A percentile compares a stretch with the other conserved stretches of the same genome.
These are phyloP conservation scores for Saccharomyces uvarum DNA, from an alignment of 1,139 yeast species.

Conservation along the genomic window DNA sequence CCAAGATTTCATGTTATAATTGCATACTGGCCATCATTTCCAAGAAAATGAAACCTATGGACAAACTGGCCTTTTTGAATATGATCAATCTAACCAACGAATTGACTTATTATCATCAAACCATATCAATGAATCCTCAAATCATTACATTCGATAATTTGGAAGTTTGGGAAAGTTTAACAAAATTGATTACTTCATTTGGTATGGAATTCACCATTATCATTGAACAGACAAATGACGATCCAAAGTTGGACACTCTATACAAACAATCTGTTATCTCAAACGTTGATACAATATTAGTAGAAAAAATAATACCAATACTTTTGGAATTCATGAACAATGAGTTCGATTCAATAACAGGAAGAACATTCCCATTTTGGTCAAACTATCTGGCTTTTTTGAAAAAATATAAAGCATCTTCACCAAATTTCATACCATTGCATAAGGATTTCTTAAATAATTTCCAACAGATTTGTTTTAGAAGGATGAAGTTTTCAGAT, in stretches of 20 bases:
- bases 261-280: conserved; percentile 33
- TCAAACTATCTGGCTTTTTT: conserved; percentile 64
- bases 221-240: conserved; percentile 31
- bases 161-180: conserved; percentile 70
- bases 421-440: background rate
- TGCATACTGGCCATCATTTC: conserved; percentile 75
- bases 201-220: conserved; percentile 68
- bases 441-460: conserved; percentile 50
- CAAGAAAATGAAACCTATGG: conserved; percentile 87
- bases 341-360: conserved; percentile 83
- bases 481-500: conserved; percentile 73
- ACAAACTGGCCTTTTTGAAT: conserved; percentile 68
- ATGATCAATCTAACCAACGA: conserved; percentile 56
- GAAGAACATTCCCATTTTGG: conserved; percentile 74
- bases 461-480: conserved; percentile 58
- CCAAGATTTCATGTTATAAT: conserved; percentile 57
- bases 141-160: conserved; percentile 33
- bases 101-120: conserved; percentile 14
- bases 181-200: conserved; percentile 66
- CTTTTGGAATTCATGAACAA: conserved; percentile 61
- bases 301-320: conserved; percentile 61
- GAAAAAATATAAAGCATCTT: conserved; percentile 36
- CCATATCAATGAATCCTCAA: background rate
- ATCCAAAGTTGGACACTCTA: conserved; percentile 13
- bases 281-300: conserved; percentile 41